Conservation (phyloP, 306 rosid genomes). For the Vachellia pachyceras region DNA sequence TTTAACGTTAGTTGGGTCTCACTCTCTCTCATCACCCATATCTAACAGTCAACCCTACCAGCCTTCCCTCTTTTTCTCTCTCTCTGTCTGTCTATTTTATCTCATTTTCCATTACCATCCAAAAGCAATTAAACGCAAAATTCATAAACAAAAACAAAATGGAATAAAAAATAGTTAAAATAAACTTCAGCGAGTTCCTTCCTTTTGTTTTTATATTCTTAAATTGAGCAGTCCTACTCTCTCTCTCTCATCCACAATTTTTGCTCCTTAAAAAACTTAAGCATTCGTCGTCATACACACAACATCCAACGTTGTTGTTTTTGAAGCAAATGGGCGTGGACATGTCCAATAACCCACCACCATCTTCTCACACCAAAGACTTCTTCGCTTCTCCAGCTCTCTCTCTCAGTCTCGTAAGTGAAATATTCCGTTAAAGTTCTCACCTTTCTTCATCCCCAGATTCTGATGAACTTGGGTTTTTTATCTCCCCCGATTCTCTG, state of each 20-base stretch:
- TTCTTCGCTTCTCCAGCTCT: constrained; percentile 94
- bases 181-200: constrained; percentile 37
- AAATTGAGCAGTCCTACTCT: constrained; percentile 55
- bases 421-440: neutral
- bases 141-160: neutral
- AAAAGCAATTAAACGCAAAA: neutral
- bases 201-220: constrained; percentile 94
- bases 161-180: constrained; percentile 21
- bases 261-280: constrained; percentile 39
- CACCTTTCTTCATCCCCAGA: neutral
- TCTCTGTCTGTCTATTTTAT: neutral
- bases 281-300: constrained; percentile 34
- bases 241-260: constrained; percentile 38
- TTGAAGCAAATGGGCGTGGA: constrained; percentile 74
- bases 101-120: constrained; percentile 32
- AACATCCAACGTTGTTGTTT: constrained; percentile 29
- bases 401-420: constrained; percentile 85
- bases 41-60: constrained; percentile 98
- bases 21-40: constrained; percentile 45
- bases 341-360: constrained; percentile 89
- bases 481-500: neutral
- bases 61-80: constrained; percentile 35
- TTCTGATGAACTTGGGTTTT: neutral
- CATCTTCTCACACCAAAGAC: constrained; percentile 81
- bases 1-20: constrained; percentile 66